Evolutionary conservation across 2,329 filamentous ascomycete genomes (phyloP).

Genomic region (Aspergillus ibericus): DNA sequence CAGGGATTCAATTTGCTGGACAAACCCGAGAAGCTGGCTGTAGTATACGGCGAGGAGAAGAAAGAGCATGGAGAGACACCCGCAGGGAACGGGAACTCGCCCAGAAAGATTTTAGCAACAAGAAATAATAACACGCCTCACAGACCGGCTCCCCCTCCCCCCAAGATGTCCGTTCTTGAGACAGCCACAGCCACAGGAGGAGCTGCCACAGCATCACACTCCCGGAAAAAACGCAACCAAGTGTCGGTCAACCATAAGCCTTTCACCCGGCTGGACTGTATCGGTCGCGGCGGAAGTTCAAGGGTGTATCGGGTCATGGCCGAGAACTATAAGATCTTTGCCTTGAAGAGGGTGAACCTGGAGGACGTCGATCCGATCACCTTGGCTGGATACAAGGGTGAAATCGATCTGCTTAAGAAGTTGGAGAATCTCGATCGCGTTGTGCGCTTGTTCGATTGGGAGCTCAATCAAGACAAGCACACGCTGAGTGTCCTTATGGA

Average conservation of each 20-base stretch:
- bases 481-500: slow-evolving; percentile 93
- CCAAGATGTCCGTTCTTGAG: slow-evolving; percentile 96
- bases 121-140: slow-evolving; percentile 71
- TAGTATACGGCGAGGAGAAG: slow-evolving; percentile 50
- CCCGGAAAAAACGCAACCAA: slow-evolving; percentile 74
- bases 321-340: slow-evolving; percentile 94
- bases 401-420: slow-evolving; percentile 86
- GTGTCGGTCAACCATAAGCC: slow-evolving; percentile 86
- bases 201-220: slow-evolving; percentile 71
- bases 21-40: slow-evolving; percentile 56
- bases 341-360: slow-evolving; percentile 86
- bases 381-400: slow-evolving; percentile 85
- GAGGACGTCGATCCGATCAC: slow-evolving; percentile 84
- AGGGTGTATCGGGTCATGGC: slow-evolving; percentile 97
- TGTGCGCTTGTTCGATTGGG: slow-evolving; percentile 85
- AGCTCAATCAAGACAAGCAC: slow-evolving; percentile 90
- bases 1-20: slow-evolving; percentile 57
- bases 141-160: slow-evolving; percentile 75
- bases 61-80: slow-evolving; percentile 46
- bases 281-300: slow-evolving; percentile 88
- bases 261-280: slow-evolving; percentile 84
- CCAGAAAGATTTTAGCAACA: slow-evolving; percentile 50
- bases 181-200: slow-evolving; percentile 82
- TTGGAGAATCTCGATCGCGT: slow-evolving; percentile 84
- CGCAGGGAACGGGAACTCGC: slow-evolving; percentile 39